These are phyloP conservation scores for Penicillium ochrochloron DNA, from an alignment of 495 filamentous ascomycete species.

Conservation along the genomic window DNA sequence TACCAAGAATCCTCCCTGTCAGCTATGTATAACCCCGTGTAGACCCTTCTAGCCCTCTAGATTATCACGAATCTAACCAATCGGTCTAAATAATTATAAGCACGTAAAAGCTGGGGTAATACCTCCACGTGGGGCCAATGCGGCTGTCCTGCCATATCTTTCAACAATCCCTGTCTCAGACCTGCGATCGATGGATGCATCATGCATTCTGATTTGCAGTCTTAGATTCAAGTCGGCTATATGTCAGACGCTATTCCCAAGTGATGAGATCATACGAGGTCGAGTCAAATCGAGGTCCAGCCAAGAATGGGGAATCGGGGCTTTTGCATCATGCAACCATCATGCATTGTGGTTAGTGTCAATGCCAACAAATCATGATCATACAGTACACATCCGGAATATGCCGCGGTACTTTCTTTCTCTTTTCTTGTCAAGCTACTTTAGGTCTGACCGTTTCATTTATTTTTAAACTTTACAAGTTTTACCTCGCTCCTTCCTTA, in stretches of 20 bases:
- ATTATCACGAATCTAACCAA: background rate
- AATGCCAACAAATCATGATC: conserved; percentile 6
- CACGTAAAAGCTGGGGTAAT: background rate
- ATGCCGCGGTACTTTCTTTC: background rate
- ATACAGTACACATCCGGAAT: background rate
- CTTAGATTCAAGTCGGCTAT: background rate
- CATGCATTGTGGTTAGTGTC: background rate
- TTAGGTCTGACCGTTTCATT: background rate
- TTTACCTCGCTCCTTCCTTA: background rate
- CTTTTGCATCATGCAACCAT: conserved; percentile 8
- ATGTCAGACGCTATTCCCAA: background rate
- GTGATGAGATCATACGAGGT: conserved; percentile 7
- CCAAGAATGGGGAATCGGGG: background rate
- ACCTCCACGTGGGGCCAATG: conserved; percentile 6
- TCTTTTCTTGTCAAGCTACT: background rate
- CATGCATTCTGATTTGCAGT: background rate
- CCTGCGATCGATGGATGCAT: background rate
- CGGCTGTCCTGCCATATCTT: background rate
- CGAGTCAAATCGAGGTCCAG: background rate
- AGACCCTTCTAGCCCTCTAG: background rate
- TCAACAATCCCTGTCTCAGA: no score
- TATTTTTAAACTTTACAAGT: background rate
- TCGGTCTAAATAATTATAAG: background rate
- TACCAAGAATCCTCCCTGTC: no score
- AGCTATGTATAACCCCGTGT: background rate